These are phyloP conservation scores for Pseudofabraea citricarpa DNA, from an alignment of 2,329 filamentous ascomycete genomes.

Conservation along the genomic window DNA sequence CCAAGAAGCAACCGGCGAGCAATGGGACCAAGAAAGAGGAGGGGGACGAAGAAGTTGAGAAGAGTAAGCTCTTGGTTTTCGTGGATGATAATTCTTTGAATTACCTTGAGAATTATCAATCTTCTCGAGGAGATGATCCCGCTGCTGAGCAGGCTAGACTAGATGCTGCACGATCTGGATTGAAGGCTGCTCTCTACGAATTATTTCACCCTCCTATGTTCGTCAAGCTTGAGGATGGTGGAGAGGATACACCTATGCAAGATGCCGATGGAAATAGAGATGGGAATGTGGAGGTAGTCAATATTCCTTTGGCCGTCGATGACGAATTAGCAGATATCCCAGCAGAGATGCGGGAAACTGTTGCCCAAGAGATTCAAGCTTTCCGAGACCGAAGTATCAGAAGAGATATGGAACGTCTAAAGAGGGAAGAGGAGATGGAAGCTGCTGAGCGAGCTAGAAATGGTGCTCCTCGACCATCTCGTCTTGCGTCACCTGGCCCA, in stretches of 20 bases:
- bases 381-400: slow-evolving; percentile 90
- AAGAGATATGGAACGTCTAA: slow-evolving; percentile 81
- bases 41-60: slow-evolving; percentile 48
- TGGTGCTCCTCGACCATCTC: slow-evolving; percentile 56
- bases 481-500: slow-evolving; percentile 64
- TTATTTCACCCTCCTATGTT: slow-evolving; percentile 63
- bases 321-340: slow-evolving; percentile 96
- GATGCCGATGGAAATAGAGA: slow-evolving; percentile 51
- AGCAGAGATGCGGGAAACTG: slow-evolving; percentile 90
- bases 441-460: slow-evolving; percentile 75
- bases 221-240: slow-evolving; percentile 47
- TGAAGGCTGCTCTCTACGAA: slow-evolving; percentile 65
- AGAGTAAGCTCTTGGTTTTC: slow-evolving; percentile 64
- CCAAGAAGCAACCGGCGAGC: slow-evolving; percentile 63
- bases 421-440: slow-evolving; percentile 88
- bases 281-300: slow-evolving; percentile 77
- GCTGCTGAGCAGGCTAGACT: slow-evolving; percentile 61
- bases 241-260: slow-evolving; percentile 67
- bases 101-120: slow-evolving; percentile 79
- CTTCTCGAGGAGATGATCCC: slow-evolving; percentile 57
- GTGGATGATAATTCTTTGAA: slow-evolving; percentile 79
- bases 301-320: slow-evolving; percentile 80
- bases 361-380: slow-evolving; percentile 87
- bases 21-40: slow-evolving; percentile 34
- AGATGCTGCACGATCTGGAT: slow-evolving; percentile 61